Percentiles rank a stretch among this genome's conserved stretches.
Evolutionary conservation across 139 green algal genomes (phyloP).

Genomic region (Picochlorum sp.): DNA sequence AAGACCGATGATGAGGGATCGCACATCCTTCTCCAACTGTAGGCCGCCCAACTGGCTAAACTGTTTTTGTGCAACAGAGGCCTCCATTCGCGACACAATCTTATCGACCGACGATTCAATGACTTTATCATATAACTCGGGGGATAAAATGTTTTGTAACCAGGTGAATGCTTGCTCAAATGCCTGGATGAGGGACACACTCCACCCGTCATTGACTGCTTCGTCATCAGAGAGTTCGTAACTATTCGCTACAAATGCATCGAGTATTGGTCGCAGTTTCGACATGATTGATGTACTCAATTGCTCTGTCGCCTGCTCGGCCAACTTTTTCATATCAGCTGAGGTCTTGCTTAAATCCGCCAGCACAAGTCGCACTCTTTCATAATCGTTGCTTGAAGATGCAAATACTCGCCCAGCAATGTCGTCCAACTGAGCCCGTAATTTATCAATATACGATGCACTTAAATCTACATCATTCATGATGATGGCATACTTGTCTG

Average conservation of each 20-base stretch:
- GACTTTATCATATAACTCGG: constrained; percentile 63
- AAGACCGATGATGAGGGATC: constrained; percentile 56
- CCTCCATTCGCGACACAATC: constrained; percentile 68
- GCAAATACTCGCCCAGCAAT: constrained; percentile 43
- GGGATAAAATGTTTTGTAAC: constrained; percentile 68
- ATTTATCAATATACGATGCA: constrained; percentile 68
- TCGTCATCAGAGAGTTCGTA: constrained; percentile 74
- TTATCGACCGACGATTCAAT: constrained; percentile 65
- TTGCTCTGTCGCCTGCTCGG: constrained; percentile 52
- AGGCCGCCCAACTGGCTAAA: constrained; percentile 95
- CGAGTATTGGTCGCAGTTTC: constrained; percentile 51
- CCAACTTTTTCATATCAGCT: constrained; percentile 50
- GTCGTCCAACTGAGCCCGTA: constrained; percentile 71
- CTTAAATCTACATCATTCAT: constrained; percentile 80
- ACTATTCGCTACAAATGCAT: constrained; percentile 44
- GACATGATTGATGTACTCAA: constrained; percentile 59
- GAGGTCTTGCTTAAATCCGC: constrained; percentile 74
- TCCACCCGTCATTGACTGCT: constrained; percentile 61
- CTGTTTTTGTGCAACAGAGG: constrained; percentile 61
- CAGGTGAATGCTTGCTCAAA: constrained; percentile 44
- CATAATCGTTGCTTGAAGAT: constrained; percentile 41
- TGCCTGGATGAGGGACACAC: constrained; percentile 49
- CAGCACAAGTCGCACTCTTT: constrained; percentile 58
- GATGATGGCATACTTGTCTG: constrained; percentile 14
- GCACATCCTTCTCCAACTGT: constrained; percentile 80